phyloP scores from a whole-genome alignment of 257 asterid genomes.

The Salvia hispanica region DNA sequence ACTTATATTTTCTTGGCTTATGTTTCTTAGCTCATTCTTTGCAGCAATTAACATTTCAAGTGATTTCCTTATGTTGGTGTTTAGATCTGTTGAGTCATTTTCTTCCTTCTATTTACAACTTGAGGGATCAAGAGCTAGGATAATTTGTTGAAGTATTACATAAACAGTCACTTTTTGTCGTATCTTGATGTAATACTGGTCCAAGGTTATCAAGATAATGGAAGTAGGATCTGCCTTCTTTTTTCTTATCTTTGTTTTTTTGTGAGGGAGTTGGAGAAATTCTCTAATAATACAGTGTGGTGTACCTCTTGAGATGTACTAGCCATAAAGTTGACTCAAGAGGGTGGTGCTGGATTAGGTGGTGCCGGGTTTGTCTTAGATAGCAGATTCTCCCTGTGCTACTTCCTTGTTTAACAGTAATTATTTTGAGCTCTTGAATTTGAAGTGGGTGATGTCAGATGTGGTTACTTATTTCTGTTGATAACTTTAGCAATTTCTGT shows the following conservation, averaged over 20 bases:
- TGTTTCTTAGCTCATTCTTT: background rate
- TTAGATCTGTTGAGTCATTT: background rate
- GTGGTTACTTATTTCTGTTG: background rate
- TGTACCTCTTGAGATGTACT: background rate
- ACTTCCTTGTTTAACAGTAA: background rate
- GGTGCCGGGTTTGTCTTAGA: background rate
- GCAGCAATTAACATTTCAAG: background rate
- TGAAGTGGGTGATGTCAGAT: background rate
- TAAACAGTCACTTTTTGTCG: too few species aligned
- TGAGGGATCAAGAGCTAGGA: too few species aligned
- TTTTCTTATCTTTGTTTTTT: background rate
- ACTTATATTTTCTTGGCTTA: background rate
- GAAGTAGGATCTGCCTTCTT: background rate
- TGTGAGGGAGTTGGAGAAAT: background rate
- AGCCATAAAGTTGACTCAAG: background rate
- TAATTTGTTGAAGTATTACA: too few species aligned
- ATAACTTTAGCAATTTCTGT: background rate
- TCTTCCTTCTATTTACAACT: background rate
- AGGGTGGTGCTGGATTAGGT: background rate
- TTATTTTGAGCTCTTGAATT: conserved; percentile 1
- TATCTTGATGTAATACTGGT: too few species aligned
- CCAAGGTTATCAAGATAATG: too few species aligned
- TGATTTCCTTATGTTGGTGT: background rate
- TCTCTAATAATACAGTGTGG: background rate
- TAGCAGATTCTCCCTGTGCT: background rate